Evolutionary conservation across 2,329 filamentous ascomycete genomes (phyloP), one percentile per base, ranked within the genome.

Genomic region (Aspergillus carbonarius): DNA sequence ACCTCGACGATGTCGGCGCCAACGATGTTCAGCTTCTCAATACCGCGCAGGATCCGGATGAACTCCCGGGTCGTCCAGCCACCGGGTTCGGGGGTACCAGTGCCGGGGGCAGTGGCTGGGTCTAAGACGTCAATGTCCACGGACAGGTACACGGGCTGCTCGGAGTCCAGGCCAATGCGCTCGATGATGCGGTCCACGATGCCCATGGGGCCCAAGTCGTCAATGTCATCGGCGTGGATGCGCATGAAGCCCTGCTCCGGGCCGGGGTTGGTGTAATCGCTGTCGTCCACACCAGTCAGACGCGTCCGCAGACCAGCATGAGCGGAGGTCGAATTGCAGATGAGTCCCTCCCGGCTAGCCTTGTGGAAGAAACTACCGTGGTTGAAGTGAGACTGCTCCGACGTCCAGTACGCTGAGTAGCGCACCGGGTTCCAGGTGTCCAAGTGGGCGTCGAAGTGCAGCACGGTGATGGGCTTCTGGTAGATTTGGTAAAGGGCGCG

Each of bases 351-450:
- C 30, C 87, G 86, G 50, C 88, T 87, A 5, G 92, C 92, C 65
- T 93, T 84, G 89, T 91, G 93, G 81, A 96, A 96, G 87, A 96
- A 95, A 65, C 86, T 91, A 4, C 93, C 92, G 74, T 96, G 92
- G 70, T 88, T 96, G 79, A 96, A 95, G 66, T 88, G 84, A 2
- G 85, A 83, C 73, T 91, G 89, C 60, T 85, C 82, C 2, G 82
- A 83, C 6, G 80, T 74, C 92, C 92, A 96, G 56, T 87, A 86
- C 15, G 84, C 87, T 0, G 91, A 90, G 74, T 96, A 96, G 66
- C 91, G 76, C 34, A 74, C 84, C 2, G 91, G 90, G 72, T 93
- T 88, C 91, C 91, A 95, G 2, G 91, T 95, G 71, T 95, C 91
- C 1, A 95, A 82, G 72, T 96, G 91, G 2, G 81, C 86, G 68